A percentile compares a stretch with the other conserved stretches of the same genome.
Evolutionary conservation across 1,284 basidiomycete species (phyloP).

Genomic region (Hemileia vastatrix): DNA sequence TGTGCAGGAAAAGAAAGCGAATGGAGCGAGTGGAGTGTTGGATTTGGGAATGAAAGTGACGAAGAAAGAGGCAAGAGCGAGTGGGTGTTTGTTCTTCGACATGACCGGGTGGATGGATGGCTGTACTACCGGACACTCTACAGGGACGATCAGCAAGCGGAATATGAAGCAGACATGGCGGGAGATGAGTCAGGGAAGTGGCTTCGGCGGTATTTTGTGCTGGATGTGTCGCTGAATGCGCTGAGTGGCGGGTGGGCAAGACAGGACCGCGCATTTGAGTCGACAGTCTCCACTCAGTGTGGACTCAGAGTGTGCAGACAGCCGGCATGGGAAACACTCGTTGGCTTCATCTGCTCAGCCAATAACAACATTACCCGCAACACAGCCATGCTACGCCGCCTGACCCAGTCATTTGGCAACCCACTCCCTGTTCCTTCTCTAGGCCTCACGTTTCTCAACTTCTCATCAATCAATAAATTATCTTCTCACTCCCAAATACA

Average conservation of each 20-base stretch:
- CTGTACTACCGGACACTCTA: too few species aligned
- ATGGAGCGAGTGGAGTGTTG: too few species aligned
- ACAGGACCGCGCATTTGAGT: conserved; percentile 66
- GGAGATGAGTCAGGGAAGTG: too few species aligned
- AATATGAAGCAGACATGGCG: too few species aligned
- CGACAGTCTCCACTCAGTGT: conserved; percentile 49
- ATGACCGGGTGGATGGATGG: too few species aligned
- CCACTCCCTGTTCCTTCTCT: conserved; percentile 24
- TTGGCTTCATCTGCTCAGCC: conserved; percentile 91
- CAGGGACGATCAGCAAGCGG: too few species aligned
- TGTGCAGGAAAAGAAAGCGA: too few species aligned
- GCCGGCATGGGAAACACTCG: conserved; percentile 87
- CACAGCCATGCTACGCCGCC: conserved; percentile 69
- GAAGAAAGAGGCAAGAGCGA: too few species aligned
- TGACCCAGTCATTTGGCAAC: conserved; percentile 30
- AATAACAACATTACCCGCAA: conserved; percentile 94
- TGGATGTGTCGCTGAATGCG: conserved; percentile 61
- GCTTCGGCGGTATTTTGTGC: conserved; percentile 95
- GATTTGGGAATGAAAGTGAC: too few species aligned
- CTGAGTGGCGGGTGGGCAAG: conserved; percentile 68
- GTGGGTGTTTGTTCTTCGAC: too few species aligned
- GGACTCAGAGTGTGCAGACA: conserved; percentile 67
- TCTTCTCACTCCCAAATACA: conserved; percentile 47
- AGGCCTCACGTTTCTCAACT: conserved; percentile 30
- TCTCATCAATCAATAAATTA: conserved; percentile 43